A percentile compares a stretch with the other conserved stretches of the same genome.
Conservation (phyloP, 2,329 filamentous ascomycete species). For the Aspergillus sp. region DNA sequence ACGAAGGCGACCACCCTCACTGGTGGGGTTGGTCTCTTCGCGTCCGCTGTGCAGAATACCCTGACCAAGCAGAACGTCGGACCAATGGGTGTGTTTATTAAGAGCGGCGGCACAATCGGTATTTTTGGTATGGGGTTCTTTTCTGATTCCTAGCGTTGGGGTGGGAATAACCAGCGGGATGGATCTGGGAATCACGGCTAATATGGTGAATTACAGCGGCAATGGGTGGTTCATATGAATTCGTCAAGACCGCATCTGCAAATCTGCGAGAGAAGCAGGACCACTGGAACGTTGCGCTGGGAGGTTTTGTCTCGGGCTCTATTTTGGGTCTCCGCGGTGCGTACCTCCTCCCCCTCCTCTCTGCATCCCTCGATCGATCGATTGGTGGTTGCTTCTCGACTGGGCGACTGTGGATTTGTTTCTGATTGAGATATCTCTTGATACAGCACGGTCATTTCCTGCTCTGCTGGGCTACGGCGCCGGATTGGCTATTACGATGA, state of each 20-base stretch:
- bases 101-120: constrained; percentile 65
- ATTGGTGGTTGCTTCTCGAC: too few species aligned
- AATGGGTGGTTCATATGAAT: constrained; percentile 67
- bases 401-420: not conserved
- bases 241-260: constrained; percentile 65
- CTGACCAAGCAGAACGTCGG: constrained; percentile 75
- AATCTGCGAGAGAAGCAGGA: constrained; percentile 84
- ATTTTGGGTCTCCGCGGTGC: constrained; percentile 65
- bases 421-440: constrained; percentile 4
- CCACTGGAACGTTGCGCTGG: constrained; percentile 62
- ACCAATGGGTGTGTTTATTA: constrained; percentile 69
- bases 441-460: constrained; percentile 56
- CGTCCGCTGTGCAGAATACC: constrained; percentile 78
- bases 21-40: constrained; percentile 59
- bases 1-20: constrained; percentile 58
- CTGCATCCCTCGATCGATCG: not conserved
- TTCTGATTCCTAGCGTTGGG: not conserved
- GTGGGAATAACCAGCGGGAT: not conserved
- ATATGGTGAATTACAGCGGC: constrained; percentile 45
- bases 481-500: constrained; percentile 50
- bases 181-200: constrained; percentile 4
- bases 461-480: constrained; percentile 61
- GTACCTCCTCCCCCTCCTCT: constrained; percentile 9
- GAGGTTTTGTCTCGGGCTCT: constrained; percentile 67
- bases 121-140: constrained; percentile 49